Conservation (phyloP, 2,329 filamentous ascomycete genomes). For the Botrytis medusae region DNA sequence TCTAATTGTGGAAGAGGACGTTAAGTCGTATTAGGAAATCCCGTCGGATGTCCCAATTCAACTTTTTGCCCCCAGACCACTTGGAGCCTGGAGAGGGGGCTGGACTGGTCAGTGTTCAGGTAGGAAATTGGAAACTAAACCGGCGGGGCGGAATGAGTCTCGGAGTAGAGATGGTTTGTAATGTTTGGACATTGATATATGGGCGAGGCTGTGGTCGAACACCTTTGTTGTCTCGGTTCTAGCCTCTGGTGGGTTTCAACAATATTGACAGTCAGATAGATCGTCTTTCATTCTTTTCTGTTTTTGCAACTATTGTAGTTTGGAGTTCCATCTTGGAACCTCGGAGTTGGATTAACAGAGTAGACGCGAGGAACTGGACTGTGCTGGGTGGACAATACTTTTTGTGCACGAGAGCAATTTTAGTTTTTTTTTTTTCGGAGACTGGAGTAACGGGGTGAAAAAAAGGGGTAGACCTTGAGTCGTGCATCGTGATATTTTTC, state of each 20-base stretch:
- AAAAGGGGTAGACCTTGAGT: slow-evolving; percentile 10
- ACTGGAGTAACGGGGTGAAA: not conserved
- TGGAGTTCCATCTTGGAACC: slow-evolving; percentile 1
- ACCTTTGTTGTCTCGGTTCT: slow-evolving; percentile 12
- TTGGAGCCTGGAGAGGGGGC: not conserved
- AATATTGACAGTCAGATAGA: slow-evolving; percentile 7
- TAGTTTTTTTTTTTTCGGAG: not conserved
- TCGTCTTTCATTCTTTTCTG: not conserved
- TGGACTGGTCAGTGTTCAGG: not conserved
- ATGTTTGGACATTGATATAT: slow-evolving; percentile 20
- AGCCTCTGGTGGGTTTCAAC: slow-evolving; percentile 9
- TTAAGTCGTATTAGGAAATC: not conserved
- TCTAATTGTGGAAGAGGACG: not conserved
- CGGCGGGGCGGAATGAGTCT: slow-evolving; percentile 8
- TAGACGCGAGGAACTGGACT: not conserved
- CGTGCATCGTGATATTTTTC: not conserved
- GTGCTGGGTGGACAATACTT: not conserved
- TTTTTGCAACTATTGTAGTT: not conserved
- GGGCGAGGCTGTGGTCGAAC: slow-evolving; percentile 21
- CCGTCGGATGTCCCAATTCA: slow-evolving; percentile 13
- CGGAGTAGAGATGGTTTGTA: slow-evolving; percentile 2
- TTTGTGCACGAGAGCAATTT: not conserved
- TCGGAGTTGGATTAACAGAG: not conserved
- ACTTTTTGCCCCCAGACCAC: not conserved
- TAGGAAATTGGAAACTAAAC: slow-evolving; percentile 2